Percentiles rank a stretch among this genome's conserved stretches.
Conservation (phyloP, 768 basidiomycete genomes). For the Lactarius hatsudake region DNA sequence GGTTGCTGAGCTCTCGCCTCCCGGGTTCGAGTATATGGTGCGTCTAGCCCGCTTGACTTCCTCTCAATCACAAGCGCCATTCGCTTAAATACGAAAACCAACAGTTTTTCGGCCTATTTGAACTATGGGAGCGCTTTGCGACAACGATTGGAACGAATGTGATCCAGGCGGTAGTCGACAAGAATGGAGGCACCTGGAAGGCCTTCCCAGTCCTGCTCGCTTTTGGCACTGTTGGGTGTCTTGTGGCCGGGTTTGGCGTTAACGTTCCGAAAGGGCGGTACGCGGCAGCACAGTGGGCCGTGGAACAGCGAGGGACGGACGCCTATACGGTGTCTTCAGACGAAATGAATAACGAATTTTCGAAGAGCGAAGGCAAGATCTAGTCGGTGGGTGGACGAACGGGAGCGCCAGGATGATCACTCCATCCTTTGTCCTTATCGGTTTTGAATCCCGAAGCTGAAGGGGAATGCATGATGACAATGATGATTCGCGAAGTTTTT, state of each 20-base stretch:
- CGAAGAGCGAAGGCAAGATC: background rate
- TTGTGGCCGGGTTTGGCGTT: constrained; percentile 74
- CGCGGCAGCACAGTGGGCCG: constrained; percentile 41
- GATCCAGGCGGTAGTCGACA: constrained; percentile 77
- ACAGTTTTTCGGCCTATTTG: constrained; percentile 73
- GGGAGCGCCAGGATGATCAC: background rate
- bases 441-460: background rate
- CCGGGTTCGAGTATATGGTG: constrained; percentile 83
- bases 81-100: background rate
- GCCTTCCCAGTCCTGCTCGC: constrained; percentile 84
- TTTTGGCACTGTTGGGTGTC: constrained; percentile 58
- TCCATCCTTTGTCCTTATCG: background rate
- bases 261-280: constrained; percentile 39
- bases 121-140: constrained; percentile 44
- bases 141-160: constrained; percentile 86
- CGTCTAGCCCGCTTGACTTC: background rate
- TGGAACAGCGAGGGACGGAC: constrained; percentile 24
- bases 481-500: background rate
- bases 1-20: constrained; percentile 87
- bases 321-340: background rate
- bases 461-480: background rate
- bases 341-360: background rate
- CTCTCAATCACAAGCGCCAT: background rate
- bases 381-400: background rate
- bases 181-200: constrained; percentile 69